phyloP scores from a whole-genome alignment of 331 rosid genomes.

The Arachis monticola region DNA sequence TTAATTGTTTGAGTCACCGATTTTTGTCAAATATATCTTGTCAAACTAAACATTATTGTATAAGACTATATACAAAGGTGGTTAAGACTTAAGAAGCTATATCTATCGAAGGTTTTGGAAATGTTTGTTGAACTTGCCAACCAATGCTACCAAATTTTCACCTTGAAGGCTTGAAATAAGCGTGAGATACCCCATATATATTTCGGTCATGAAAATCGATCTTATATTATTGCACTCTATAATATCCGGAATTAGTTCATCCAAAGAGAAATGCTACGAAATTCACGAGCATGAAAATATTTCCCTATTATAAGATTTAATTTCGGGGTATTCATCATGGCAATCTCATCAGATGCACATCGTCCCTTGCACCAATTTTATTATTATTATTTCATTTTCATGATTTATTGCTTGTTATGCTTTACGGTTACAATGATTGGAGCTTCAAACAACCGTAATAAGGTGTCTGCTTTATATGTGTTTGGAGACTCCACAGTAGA shows the following conservation, averaged over 20 bases:
- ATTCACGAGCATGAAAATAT: no score
- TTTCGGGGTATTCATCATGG: no score
- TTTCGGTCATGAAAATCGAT: constrained; percentile 23
- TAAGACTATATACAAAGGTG: background rate
- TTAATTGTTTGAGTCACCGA: background rate
- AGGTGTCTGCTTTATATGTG: constrained; percentile 56
- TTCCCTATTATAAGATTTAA: no score
- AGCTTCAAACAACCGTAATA: constrained; percentile 6
- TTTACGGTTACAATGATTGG: constrained; percentile 28
- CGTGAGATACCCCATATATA: constrained; percentile 6
- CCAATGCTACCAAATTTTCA: constrained; percentile 8
- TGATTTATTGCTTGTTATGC: constrained; percentile 26
- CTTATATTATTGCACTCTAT: background rate
- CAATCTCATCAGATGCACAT: no score
- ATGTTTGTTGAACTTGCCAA: constrained; percentile 31
- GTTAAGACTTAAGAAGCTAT: constrained; percentile 45
- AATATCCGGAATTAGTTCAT: background rate
- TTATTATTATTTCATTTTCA: constrained; percentile 3
- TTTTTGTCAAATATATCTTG: background rate
- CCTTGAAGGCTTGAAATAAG: background rate
- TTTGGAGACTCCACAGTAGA: constrained; percentile 86
- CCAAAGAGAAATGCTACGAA: no score
- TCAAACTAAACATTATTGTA: constrained; percentile 3
- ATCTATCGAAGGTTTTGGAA: background rate
- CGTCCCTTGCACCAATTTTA: no score